Evolutionary conservation across 345 rosid genomes (phyloP).

Genomic region (Acer negundo): DNA sequence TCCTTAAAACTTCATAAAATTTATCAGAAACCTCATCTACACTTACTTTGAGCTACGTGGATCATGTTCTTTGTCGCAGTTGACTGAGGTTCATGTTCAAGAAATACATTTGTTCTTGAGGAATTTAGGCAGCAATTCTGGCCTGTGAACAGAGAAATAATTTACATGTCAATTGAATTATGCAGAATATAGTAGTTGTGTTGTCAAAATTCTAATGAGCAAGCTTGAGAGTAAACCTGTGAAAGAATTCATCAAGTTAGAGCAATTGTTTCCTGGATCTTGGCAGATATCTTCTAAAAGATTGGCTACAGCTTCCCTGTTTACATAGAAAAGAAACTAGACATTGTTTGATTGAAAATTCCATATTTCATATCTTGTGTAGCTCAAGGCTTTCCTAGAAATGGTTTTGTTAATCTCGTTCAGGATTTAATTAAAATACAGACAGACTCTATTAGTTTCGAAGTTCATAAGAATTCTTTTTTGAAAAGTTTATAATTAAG

Average conservation of each 20-base stretch:
- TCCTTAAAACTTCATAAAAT: neutral
- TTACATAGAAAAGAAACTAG: neutral
- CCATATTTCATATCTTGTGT: no score
- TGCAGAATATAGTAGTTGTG: neutral
- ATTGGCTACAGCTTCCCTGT: conserved; percentile 36
- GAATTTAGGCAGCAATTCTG: conserved; percentile 60
- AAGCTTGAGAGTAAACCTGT: conserved; percentile 38
- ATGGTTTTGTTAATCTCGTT: no score
- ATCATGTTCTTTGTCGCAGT: conserved; percentile 58
- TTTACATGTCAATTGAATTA: no score
- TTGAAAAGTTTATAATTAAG: no score
- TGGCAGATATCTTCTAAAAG: conserved; percentile 40
- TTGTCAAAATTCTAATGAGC: neutral
- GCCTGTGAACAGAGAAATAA: conserved; percentile 28
- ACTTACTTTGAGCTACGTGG: conserved; percentile 62
- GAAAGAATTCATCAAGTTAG: conserved; percentile 37
- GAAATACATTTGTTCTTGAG: conserved; percentile 30
- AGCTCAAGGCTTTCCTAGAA: no score
- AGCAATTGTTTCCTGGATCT: conserved; percentile 40
- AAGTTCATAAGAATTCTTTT: no score
- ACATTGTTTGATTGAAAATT: no score
- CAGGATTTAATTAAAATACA: no score
- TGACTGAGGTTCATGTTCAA: conserved; percentile 56
- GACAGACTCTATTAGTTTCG: no score
- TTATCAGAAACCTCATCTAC: neutral